Conservation (phyloP, 2,329 filamentous ascomycete species). For the Furcasterigmium furcatum region DNA sequence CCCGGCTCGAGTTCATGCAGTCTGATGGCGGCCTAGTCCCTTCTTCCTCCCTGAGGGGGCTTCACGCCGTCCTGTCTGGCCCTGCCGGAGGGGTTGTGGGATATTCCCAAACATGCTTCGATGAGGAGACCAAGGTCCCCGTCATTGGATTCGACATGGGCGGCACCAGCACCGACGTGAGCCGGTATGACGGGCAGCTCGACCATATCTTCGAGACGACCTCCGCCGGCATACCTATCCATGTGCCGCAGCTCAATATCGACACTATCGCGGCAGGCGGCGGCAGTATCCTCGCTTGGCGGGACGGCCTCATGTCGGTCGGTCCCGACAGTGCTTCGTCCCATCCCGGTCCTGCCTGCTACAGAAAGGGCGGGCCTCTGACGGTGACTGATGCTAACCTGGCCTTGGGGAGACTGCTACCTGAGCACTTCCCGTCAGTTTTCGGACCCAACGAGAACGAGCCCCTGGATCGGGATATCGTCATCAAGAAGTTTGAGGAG, state of each 20-base stretch:
- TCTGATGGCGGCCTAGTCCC: constrained; percentile 50
- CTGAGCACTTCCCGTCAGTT: constrained; percentile 70
- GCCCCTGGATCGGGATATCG: constrained; percentile 37
- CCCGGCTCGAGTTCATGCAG: constrained; percentile 72
- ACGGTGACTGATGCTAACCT: constrained; percentile 73
- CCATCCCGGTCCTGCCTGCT: constrained; percentile 69
- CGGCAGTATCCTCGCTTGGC: constrained; percentile 65
- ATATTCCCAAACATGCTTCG: constrained; percentile 72
- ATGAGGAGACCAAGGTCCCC: constrained; percentile 61
- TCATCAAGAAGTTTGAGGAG: constrained; percentile 34
- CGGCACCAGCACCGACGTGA: constrained; percentile 70
- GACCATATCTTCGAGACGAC: constrained; percentile 65
- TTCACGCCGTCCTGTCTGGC: constrained; percentile 68
- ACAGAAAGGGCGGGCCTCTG: constrained; percentile 66
- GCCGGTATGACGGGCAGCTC: constrained; percentile 8
- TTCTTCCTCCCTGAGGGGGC: constrained; percentile 61
- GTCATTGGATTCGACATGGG: constrained; percentile 74
- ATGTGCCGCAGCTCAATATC: constrained; percentile 51
- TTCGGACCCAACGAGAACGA: constrained; percentile 67
- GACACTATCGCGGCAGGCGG: constrained; percentile 73
- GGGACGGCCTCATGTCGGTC: constrained; percentile 69
- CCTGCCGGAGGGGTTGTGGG: constrained; percentile 80
- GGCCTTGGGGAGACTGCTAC: constrained; percentile 55
- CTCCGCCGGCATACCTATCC: constrained; percentile 67
- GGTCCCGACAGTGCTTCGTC: constrained; percentile 70